Evolutionary conservation across 441 rosid genomes (phyloP).

Genomic region (Bruguiera hainesii): DNA sequence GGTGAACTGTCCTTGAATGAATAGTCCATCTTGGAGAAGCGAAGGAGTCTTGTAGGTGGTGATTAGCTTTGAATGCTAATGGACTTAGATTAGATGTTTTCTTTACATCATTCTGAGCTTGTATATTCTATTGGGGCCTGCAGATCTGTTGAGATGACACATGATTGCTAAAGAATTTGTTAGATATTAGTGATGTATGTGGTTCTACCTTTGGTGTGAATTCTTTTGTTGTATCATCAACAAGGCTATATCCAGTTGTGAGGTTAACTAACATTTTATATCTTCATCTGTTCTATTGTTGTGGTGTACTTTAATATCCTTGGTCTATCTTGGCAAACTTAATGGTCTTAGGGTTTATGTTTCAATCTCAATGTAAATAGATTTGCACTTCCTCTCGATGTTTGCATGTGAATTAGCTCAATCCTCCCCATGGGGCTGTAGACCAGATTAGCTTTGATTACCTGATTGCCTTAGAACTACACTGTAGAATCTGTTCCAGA

Average conservation of each 20-base stretch:
- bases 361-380: too few species aligned
- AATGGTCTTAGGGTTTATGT: neutral
- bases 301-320: neutral
- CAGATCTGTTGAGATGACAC: conserved; percentile 34
- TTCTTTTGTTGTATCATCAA: too few species aligned
- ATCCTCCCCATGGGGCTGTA: too few species aligned
- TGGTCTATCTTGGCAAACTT: conserved; percentile 11
- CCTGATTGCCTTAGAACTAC: too few species aligned
- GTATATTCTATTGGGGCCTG: conserved; percentile 21
- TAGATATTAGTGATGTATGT: neutral
- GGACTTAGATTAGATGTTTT: conserved; percentile 35
- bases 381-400: too few species aligned
- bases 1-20: neutral
- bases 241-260: too few species aligned
- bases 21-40: conserved; percentile 43
- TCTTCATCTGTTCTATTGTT: too few species aligned
- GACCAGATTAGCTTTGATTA: too few species aligned
- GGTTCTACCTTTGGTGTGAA: neutral
- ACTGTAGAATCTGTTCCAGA: conserved; percentile 10
- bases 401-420: too few species aligned
- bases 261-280: too few species aligned
- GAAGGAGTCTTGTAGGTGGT: conserved; percentile 23
- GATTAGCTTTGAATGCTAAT: conserved; percentile 61
- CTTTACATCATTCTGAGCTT: conserved; percentile 25
- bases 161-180: neutral